Percentiles rank a stretch among this genome's conserved stretches.
These are phyloP conservation scores for Pythium oligandrum DNA, from an alignment of 352 stramenopile genomes.

Conservation along the genomic window DNA sequence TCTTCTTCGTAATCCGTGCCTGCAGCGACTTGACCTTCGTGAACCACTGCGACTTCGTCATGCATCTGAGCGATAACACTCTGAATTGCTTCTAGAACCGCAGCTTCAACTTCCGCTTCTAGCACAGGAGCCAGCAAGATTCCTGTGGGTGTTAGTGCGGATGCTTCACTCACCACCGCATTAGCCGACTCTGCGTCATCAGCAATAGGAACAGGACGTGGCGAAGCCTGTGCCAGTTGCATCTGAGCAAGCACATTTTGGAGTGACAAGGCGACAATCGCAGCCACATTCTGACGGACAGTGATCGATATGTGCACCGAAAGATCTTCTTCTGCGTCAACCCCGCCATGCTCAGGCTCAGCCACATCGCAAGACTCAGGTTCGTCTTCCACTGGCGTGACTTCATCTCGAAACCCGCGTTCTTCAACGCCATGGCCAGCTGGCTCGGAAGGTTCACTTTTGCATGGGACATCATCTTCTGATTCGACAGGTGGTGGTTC, in stretches of 20 bases:
- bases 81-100: no score
- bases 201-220: neutral
- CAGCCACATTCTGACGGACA: slow-evolving; percentile 20
- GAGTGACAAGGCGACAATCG: slow-evolving; percentile 22
- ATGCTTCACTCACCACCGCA: no score
- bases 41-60: no score
- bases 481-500: no score
- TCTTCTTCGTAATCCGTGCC: neutral
- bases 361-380: neutral
- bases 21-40: no score
- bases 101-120: no score
- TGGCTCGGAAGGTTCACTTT: neutral
- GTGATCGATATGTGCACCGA: slow-evolving; percentile 8
- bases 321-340: neutral
- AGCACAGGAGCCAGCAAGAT: no score
- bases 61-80: no score
- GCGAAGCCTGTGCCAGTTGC: neutral
- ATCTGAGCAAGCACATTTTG: slow-evolving; percentile 21
- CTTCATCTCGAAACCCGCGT: no score
- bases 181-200: neutral
- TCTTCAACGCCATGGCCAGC: no score
- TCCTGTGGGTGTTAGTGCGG: no score
- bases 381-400: neutral
- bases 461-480: no score
- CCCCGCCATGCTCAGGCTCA: neutral